Evolutionary conservation across 257 asterid genomes (phyloP).

Genomic region (Solanum peruvianum): DNA sequence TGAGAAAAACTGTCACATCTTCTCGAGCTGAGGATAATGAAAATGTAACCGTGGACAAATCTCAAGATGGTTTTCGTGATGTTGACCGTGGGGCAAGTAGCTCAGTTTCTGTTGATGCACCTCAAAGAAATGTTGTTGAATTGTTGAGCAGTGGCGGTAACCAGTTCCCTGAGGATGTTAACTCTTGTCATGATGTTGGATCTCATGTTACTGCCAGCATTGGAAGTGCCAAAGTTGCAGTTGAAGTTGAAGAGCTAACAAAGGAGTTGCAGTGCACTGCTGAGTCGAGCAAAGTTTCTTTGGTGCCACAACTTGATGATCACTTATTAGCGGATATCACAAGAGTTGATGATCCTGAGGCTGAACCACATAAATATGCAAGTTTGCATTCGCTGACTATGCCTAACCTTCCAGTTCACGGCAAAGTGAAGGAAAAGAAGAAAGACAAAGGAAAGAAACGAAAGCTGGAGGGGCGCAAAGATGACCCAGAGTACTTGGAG

Average conservation of each 20-base stretch:
- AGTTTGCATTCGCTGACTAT: slow-evolving; percentile 17
- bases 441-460: slow-evolving; percentile 49
- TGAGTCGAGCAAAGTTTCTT: slow-evolving; percentile 68
- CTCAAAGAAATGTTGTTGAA: slow-evolving; percentile 40
- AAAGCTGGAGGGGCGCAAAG: slow-evolving; percentile 25
- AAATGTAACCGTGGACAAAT: slow-evolving; percentile 14
- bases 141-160: slow-evolving; percentile 48
- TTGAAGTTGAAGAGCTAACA: slow-evolving; percentile 49
- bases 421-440: slow-evolving; percentile 19
- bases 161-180: slow-evolving; percentile 66
- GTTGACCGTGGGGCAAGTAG: slow-evolving; percentile 81
- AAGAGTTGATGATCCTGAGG: slow-evolving; percentile 21
- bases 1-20: slow-evolving; percentile 56
- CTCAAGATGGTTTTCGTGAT: slow-evolving; percentile 32
- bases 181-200: slow-evolving; percentile 85
- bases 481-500: slow-evolving; percentile 53
- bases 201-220: slow-evolving; percentile 92
- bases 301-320: slow-evolving; percentile 20
- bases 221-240: slow-evolving; percentile 66
- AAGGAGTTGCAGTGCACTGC: slow-evolving; percentile 92
- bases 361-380: slow-evolving; percentile 23
- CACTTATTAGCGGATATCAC: slow-evolving; percentile 11
- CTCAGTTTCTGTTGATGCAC: slow-evolving; percentile 81
- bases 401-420: slow-evolving; percentile 1
- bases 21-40: slow-evolving; percentile 52